Evolutionary conservation across 768 basidiomycete genomes (phyloP), one percentile per base, ranked within the genome.

Genomic region (Atractiella rhizophila): DNA sequence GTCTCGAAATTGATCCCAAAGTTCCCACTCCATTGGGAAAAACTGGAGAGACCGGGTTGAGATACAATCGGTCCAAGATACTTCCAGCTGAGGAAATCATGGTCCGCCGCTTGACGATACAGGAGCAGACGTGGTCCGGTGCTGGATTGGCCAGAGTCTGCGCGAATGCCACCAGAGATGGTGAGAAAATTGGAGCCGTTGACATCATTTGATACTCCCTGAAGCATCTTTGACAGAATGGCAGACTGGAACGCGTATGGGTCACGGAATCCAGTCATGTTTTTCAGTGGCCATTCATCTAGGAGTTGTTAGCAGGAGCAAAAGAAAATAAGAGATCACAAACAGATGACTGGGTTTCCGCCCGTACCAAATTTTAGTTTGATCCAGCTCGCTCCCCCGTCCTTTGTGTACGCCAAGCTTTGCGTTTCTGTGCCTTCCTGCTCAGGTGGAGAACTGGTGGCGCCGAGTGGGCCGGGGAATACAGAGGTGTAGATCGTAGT

Each of bases 1-100:
- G 51, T 52, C 40, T 52, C 51, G 33, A 48, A n/a, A n/a, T n/a
- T n/a, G n/a, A n/a, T n/a, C n/a, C n/a, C n/a, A 38, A 33, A 50
- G 45, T 48, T 52, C n/a, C 51, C 51, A 28, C 38, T 42, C 43
- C 46, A 52, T 18, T 50, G 43, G 26, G 33, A 31, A 33, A 37
- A 52, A n/a, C 32, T 40, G 12, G 18, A 15, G 15, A 37, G 41
- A 4, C 32, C 39, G 1, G 19, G 35, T 3, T 37, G 29, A 21
- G 33, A 40, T 4, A 50, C 15, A 28, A 52, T 26, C 1, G 42
- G 37, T 1, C 49, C 47, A 8, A 49, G 11, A 36, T 43, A 48
- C 5, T 40, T 42, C 51, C 51, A 52, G 20, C 44, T n/a, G 4
- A 32, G 25, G 23, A 48, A 39, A 20, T 50, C 41, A 12, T 40